Evolutionary conservation across 192 early-diverging fungal species (phyloP), one percentile per base, ranked within the genome.

Genomic region (Coemansia sp.): DNA sequence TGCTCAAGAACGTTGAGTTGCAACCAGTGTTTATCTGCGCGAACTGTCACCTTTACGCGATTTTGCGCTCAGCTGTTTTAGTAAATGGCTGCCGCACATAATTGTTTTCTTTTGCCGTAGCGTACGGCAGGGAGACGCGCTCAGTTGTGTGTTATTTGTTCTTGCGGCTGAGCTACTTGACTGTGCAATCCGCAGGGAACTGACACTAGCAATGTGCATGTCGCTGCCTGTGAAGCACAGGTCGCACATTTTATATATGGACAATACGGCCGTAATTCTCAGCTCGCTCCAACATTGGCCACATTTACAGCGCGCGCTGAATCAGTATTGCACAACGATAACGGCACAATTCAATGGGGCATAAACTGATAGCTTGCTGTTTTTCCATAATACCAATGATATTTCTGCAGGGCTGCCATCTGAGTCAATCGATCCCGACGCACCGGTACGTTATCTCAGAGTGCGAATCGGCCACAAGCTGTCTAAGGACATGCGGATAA

Each of bases 141-240:
- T 55, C n/a, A 34, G 42, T 14, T 46, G 54, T 12, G 26, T 57
- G 7, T 38, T 65, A 4, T 65, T 65, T 65, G 63, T 65, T 14
- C 8, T 65, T 0, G 64, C 31, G 14, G 28, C 21, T 0, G 63
- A 64, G 17, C 37, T 64, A 26, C 53, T 64, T 4, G 52, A 53
- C 2, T 64, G 40, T 4, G 40, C 40, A 1, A 42, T 42, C 10
- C 40, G 40, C 40, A 1, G 15, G 2, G 40, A 15, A 4, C 4
- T 42, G 15, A 2, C 40, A 15, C 12, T 2, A 2, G 15, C 12
- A 0, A 15, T 15, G 40, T 42, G 10, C 4, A 42, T 42, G 10
- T 2, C 10, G 40, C 40, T 42, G 12, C 40, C 40, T 15, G 15
- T 15, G 40, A 12, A 42, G 4, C 10, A 11, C 40, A 42, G 10